Percentiles rank a stretch among this genome's conserved stretches.
Evolutionary conservation across 164 flowering plant genomes (phyloP).

Genomic region (Chloranthus sessilifolius): DNA sequence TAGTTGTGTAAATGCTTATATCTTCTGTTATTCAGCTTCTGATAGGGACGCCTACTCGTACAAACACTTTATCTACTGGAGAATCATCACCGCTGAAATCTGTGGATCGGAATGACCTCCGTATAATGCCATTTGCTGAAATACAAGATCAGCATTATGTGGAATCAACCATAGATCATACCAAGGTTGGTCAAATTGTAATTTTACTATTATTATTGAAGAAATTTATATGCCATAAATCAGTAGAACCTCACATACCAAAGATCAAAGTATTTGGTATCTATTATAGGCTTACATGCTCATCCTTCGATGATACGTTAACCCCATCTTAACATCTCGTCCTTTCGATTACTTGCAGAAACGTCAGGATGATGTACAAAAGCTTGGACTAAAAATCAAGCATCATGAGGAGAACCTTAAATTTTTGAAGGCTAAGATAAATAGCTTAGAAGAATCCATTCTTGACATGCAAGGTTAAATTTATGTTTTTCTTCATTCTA

Average conservation of each 20-base stretch:
- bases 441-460: slow-evolving; percentile 54
- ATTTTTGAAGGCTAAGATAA: slow-evolving; percentile 37
- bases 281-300: neutral
- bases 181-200: slow-evolving; percentile 3
- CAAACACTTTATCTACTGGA: neutral
- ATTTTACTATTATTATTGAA: neutral
- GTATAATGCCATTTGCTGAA: slow-evolving; percentile 1
- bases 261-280: neutral
- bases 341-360: slow-evolving; percentile 34
- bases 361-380: slow-evolving; percentile 55
- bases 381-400: slow-evolving; percentile 54
- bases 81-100: neutral
- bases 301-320: neutral
- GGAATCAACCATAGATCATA: neutral
- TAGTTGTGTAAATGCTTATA: neutral
- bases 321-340: neutral
- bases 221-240: neutral
- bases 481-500: neutral
- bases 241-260: neutral
- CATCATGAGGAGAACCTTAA: slow-evolving; percentile 65
- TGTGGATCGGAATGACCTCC: too few relatives aligned
- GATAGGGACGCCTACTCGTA: neutral
- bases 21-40: too few relatives aligned
- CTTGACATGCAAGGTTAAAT: slow-evolving; percentile 65
- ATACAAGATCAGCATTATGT: neutral